phyloP scores from a whole-genome alignment of 2,329 filamentous ascomycete species.

The Cordyceps cicadae region DNA sequence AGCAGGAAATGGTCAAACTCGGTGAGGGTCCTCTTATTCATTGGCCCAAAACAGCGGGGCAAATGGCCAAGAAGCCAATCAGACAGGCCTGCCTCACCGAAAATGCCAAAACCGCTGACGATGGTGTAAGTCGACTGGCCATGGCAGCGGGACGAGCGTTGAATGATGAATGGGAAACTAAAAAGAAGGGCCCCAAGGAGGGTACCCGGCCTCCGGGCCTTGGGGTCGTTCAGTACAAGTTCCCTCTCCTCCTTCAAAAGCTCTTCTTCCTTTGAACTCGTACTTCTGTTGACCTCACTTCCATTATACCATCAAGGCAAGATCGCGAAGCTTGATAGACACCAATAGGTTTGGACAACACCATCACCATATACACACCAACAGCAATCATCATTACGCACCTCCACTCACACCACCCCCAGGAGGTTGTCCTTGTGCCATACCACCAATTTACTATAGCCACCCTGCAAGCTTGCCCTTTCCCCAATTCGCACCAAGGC shows the following conservation, averaged over 20 bases:
- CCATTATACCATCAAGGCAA: neutral
- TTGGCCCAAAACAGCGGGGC: slow-evolving; percentile 10
- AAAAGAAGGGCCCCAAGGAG: slow-evolving; percentile 7
- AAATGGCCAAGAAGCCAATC: slow-evolving; percentile 13
- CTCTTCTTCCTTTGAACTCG: neutral
- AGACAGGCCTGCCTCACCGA: slow-evolving; percentile 21
- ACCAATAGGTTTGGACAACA: neutral
- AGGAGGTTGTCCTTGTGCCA: slow-evolving; percentile 3
- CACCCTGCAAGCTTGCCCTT: slow-evolving; percentile 8
- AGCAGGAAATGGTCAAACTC: slow-evolving; percentile 14
- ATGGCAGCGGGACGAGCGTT: slow-evolving; percentile 10
- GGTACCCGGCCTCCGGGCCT: slow-evolving; percentile 10
- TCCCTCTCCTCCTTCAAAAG: slow-evolving; percentile 4
- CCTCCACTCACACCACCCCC: slow-evolving; percentile 7
- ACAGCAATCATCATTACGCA: slow-evolving; percentile 4
- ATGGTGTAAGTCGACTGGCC: slow-evolving; percentile 30
- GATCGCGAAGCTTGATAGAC: neutral
- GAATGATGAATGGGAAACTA: slow-evolving; percentile 9
- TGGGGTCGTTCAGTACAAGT: neutral
- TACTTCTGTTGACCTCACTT: slow-evolving; percentile 8
- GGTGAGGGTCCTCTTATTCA: slow-evolving; percentile 12
- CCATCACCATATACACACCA: slow-evolving; percentile 5
- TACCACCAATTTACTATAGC: slow-evolving; percentile 12
- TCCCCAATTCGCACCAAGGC: neutral
- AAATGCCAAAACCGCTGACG: slow-evolving; percentile 22